A percentile compares a stretch with the other conserved stretches of the same genome.
Conservation (phyloP, 306 rosid genomes). For the Medicago lupulina region DNA sequence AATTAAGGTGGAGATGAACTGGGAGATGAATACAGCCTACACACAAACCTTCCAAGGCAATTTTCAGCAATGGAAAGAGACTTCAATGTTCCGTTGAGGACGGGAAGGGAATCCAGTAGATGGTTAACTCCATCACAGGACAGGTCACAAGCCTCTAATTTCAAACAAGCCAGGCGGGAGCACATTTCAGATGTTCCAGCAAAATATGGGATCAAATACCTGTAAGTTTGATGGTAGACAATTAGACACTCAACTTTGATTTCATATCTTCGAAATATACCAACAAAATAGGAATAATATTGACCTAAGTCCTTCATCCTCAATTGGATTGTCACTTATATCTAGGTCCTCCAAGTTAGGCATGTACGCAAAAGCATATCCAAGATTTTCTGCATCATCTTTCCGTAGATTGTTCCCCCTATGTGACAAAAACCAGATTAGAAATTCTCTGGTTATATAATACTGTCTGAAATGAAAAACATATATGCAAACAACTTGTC, state of each 20-base stretch:
- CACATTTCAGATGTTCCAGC: conserved; percentile 56
- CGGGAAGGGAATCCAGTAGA: conserved; percentile 63
- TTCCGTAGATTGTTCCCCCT: conserved; percentile 74
- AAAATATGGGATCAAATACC: conserved; percentile 75
- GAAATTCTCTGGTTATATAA: conserved; percentile 33
- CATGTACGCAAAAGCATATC: conserved; percentile 64
- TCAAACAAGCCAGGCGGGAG: conserved; percentile 61
- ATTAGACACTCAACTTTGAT: conserved; percentile 46
- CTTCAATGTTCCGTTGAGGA: conserved; percentile 65
- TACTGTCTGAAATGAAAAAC: conserved; percentile 25
- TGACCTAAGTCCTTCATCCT: conserved; percentile 85
- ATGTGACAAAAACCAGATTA: conserved; percentile 43
- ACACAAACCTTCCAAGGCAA: conserved; percentile 85
- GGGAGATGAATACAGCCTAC: conserved; percentile 31
- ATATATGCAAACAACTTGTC: neutral
- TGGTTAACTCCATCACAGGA: conserved; percentile 62
- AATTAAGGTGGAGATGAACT: conserved; percentile 37
- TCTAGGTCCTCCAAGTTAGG: conserved; percentile 91
- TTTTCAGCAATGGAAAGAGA: conserved; percentile 85
- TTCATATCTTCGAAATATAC: conserved; percentile 32
- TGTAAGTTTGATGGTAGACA: conserved; percentile 48
- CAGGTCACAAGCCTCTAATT: conserved; percentile 75
- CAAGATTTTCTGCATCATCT: conserved; percentile 67
- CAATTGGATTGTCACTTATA: conserved; percentile 80
- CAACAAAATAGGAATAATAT: conserved; percentile 39